A percentile compares a stretch with the other conserved stretches of the same genome.
Evolutionary conservation across 192 early-diverging fungal species (phyloP).

Genomic region (Fimicolochytrium jonesii): DNA sequence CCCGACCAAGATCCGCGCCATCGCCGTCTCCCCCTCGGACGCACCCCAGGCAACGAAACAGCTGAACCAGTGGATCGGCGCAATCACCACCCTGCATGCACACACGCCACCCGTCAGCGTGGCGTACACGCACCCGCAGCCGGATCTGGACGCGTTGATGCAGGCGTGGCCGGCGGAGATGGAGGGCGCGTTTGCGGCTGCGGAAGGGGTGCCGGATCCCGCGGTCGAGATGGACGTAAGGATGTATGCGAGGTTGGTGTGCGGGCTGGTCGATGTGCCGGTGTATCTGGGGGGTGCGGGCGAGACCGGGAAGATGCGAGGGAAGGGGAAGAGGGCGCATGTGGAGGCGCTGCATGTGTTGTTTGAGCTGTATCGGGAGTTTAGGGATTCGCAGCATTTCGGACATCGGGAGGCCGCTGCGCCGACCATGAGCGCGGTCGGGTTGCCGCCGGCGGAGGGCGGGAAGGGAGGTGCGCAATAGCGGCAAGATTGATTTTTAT

Average conservation of each 20-base stretch:
- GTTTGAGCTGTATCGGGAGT: slow-evolving; percentile 52
- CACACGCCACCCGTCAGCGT: slow-evolving; percentile 34
- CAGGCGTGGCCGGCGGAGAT: slow-evolving; percentile 50
- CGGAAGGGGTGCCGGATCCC: too few species aligned
- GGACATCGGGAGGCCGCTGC: too few species aligned
- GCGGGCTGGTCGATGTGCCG: slow-evolving; percentile 52
- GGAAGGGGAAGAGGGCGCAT: slow-evolving; percentile 17
- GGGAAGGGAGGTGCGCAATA: too few species aligned
- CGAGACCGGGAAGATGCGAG: too few species aligned
- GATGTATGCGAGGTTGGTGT: slow-evolving; percentile 40
- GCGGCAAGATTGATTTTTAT: too few species aligned
- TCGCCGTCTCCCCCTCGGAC: slow-evolving; percentile 12
- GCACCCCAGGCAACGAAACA: slow-evolving; percentile 26
- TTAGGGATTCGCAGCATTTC: slow-evolving; percentile 62
- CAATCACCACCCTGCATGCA: slow-evolving; percentile 40
- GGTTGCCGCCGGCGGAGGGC: too few species aligned
- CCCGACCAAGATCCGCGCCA: slow-evolving; percentile 33
- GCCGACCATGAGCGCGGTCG: too few species aligned
- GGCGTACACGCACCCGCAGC: slow-evolving; percentile 41
- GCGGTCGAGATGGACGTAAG: too few species aligned
- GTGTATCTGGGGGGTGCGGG: slow-evolving; percentile 20
- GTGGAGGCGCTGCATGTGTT: slow-evolving; percentile 49
- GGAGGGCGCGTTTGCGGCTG: slow-evolving; percentile 39
- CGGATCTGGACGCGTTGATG: slow-evolving; percentile 56
- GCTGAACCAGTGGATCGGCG: slow-evolving; percentile 47